Evolutionary conservation across 106 monocot species (phyloP).

Genomic region (Dendrobium officinale): DNA sequence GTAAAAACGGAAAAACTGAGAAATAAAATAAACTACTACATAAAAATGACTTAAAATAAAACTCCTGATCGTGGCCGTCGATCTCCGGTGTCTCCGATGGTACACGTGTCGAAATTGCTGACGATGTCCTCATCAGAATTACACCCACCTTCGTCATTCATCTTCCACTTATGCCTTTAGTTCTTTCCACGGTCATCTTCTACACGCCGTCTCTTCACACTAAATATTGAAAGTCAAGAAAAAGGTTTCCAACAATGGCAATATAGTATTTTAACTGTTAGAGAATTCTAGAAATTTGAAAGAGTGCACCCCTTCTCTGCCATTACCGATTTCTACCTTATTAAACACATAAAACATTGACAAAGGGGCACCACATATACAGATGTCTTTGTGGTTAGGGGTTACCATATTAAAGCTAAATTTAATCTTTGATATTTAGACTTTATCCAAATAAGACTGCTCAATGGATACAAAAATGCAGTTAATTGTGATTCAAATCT

Average conservation of each 20-base stretch:
- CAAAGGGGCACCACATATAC: neutral
- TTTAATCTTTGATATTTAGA: neutral
- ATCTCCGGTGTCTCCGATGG: too few species aligned
- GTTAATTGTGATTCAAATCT: too few species aligned
- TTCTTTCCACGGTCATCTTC: too few species aligned
- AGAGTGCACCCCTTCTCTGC: neutral
- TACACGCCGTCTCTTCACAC: neutral
- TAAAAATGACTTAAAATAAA: too few species aligned
- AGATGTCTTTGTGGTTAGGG: neutral
- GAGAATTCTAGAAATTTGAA: neutral
- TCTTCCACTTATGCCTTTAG: neutral
- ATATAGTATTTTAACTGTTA: neutral
- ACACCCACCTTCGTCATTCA: neutral
- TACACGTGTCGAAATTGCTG: too few species aligned
- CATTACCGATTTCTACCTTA: neutral
- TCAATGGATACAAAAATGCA: too few species aligned
- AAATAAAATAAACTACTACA: too few species aligned
- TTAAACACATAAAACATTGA: neutral
- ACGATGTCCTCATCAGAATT: neutral
- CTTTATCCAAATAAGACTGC: too few species aligned
- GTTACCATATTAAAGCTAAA: neutral
- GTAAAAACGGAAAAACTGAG: too few species aligned
- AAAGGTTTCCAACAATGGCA: neutral
- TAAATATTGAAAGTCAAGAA: neutral
- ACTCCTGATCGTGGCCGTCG: too few species aligned